These are phyloP conservation scores for Periglandula ipomoeae DNA, from an alignment of 2,329 filamentous ascomycete genomes.

Conservation along the genomic window DNA sequence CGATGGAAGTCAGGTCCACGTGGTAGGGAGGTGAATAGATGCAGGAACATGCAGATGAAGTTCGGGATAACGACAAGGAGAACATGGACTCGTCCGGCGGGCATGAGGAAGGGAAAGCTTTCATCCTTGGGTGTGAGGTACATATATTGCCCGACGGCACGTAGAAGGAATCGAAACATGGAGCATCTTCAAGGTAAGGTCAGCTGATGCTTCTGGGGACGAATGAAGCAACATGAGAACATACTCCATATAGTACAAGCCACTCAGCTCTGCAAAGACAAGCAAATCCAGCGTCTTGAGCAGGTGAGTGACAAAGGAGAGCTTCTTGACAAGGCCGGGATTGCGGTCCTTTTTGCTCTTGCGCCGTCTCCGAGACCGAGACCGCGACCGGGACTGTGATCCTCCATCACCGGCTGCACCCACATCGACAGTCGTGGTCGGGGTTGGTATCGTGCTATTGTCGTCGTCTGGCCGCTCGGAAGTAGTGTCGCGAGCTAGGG, in stretches of 20 bases:
- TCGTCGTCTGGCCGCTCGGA: constrained; percentile 5
- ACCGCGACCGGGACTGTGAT: constrained; percentile 14
- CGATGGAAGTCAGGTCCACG: constrained; percentile 50
- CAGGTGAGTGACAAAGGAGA: constrained; percentile 51
- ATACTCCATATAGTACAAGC: constrained; percentile 64
- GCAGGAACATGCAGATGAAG: constrained; percentile 49
- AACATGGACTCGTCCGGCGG: constrained; percentile 47
- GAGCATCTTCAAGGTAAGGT: constrained; percentile 42
- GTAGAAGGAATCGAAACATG: constrained; percentile 51
- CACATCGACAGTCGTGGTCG: not conserved
- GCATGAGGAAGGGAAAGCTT: constrained; percentile 43
- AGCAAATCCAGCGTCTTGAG: constrained; percentile 53
- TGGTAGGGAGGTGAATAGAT: constrained; percentile 46
- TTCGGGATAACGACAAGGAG: constrained; percentile 50
- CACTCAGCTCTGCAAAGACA: constrained; percentile 55
- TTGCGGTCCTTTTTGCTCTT: constrained; percentile 28
- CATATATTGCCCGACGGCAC: constrained; percentile 49
- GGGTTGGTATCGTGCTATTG: not conserved
- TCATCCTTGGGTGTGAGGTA: constrained; percentile 56
- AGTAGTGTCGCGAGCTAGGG: constrained; percentile 18
- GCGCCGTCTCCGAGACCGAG: constrained; percentile 23
- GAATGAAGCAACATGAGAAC: too few species aligned
- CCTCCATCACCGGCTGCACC: constrained; percentile 7
- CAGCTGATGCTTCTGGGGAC: not conserved
- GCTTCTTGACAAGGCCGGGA: constrained; percentile 44